Conservation (phyloP, 805 yeast genomes). For the Ogataea salicorniae region DNA sequence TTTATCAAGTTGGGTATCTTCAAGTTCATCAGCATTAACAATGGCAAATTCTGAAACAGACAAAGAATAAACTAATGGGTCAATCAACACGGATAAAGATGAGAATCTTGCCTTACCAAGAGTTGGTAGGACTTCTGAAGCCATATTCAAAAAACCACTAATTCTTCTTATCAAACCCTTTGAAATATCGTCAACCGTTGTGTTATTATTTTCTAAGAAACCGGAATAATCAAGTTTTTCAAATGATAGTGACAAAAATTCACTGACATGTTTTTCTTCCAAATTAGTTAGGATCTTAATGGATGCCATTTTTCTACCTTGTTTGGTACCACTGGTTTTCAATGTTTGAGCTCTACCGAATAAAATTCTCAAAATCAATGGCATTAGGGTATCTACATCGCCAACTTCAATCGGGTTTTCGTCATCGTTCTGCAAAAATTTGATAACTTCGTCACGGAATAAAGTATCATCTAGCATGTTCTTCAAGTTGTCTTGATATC, state of each 20-base stretch:
- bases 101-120: slow-evolving; percentile 54
- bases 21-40: slow-evolving; percentile 15
- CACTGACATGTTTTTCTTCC: slow-evolving; percentile 42
- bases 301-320: slow-evolving; percentile 68
- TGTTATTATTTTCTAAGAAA: slow-evolving; percentile 22
- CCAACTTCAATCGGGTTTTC: slow-evolving; percentile 50
- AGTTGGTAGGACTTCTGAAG: slow-evolving; percentile 48
- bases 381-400: slow-evolving; percentile 61
- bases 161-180: slow-evolving; percentile 40
- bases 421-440: slow-evolving; percentile 49
- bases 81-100: slow-evolving; percentile 45
- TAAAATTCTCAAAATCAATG: slow-evolving; percentile 67
- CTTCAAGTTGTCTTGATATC: slow-evolving; percentile 66
- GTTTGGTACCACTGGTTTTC: slow-evolving; percentile 61
- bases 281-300: slow-evolving; percentile 58
- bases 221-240: slow-evolving; percentile 42
- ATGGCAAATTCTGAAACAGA: slow-evolving; percentile 46
- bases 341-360: slow-evolving; percentile 82
- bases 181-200: slow-evolving; percentile 24
- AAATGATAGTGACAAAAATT: slow-evolving; percentile 60
- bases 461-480: slow-evolving; percentile 77
- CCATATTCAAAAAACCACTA: slow-evolving; percentile 61
- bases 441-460: slow-evolving; percentile 79
- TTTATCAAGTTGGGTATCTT: slow-evolving; percentile 30
- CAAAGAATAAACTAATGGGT: slow-evolving; percentile 54